phyloP scores from a whole-genome alignment of 2,329 filamentous ascomycete species.

The Aspergillus jensenii region DNA sequence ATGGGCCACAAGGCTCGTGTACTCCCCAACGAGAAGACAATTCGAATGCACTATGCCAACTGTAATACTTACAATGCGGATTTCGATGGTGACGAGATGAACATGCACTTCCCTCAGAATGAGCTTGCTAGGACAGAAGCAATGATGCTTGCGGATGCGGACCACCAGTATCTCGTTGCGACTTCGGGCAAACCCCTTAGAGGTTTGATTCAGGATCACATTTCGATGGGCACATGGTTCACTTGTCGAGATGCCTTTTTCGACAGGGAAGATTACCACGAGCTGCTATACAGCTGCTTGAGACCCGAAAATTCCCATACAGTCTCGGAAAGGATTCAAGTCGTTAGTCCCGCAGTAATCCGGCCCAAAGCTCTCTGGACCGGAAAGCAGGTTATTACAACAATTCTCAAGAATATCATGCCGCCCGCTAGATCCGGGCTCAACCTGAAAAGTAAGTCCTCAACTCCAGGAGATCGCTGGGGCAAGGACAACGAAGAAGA shows the following conservation, averaged over 20 bases:
- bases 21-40: constrained; percentile 89
- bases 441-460: constrained; percentile 75
- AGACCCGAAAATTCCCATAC: constrained; percentile 90
- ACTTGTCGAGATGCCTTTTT: constrained; percentile 93
- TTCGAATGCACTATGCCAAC: constrained; percentile 99
- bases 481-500: constrained; percentile 70
- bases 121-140: constrained; percentile 92
- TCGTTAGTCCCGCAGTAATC: constrained; percentile 76
- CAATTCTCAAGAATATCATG: constrained; percentile 87
- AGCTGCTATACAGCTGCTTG: constrained; percentile 87
- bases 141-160: constrained; percentile 88
- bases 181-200: constrained; percentile 91
- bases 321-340: constrained; percentile 74
- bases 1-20: constrained; percentile 96
- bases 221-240: constrained; percentile 88
- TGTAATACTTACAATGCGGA: constrained; percentile 99
- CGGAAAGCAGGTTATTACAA: constrained; percentile 93
- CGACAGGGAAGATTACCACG: constrained; percentile 81
- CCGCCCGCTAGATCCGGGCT: constrained; percentile 74
- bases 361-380: constrained; percentile 86
- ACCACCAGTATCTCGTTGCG: constrained; percentile 93
- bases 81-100: constrained; percentile 99
- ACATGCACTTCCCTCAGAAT: constrained; percentile 99
- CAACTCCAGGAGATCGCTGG: constrained; percentile 79
- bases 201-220: constrained; percentile 97